Conservation (phyloP, 1,139 yeast genomes). For the Geotrichum europaeum region DNA sequence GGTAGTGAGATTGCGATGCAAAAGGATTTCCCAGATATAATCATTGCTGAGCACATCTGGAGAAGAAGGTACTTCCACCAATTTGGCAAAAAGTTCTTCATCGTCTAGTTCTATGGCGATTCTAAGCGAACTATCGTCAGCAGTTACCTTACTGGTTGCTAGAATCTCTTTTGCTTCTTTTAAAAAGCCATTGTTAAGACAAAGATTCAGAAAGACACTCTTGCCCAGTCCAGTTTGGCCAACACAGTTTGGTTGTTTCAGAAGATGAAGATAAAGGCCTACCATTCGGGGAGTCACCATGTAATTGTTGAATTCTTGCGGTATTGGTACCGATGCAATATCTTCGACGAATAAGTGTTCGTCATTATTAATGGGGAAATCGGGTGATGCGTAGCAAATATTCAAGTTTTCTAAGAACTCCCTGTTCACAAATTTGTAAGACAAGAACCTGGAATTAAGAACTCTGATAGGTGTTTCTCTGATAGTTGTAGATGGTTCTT, state of each 20-base stretch:
- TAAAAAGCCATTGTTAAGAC: conserved; percentile 3
- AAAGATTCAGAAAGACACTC: conserved; percentile 9
- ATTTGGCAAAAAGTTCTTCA: conserved; percentile 1
- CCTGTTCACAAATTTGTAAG: conserved; percentile 9
- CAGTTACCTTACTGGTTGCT: not conserved
- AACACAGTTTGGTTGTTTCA: conserved; percentile 6
- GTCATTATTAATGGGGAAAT: conserved; percentile 9
- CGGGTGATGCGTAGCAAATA: conserved; percentile 2
- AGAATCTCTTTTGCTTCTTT: conserved; percentile 1
- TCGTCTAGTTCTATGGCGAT: not conserved
- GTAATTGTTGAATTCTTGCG: conserved; percentile 3
- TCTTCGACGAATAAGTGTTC: not conserved
- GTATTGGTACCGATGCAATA: conserved; percentile 11
- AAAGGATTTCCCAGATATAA: conserved; percentile 7
- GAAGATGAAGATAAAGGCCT: conserved; percentile 4
- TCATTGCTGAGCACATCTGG: conserved; percentile 4
- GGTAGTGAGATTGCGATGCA: not conserved
- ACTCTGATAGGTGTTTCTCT: conserved; percentile 5
- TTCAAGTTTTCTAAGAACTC: conserved; percentile 7
- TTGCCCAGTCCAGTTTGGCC: not conserved
- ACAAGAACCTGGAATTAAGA: conserved; percentile 5
- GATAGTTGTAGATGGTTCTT: not conserved
- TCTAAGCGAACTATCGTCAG: conserved; percentile 4
- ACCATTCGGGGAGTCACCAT: not conserved
- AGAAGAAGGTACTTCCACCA: not conserved